phyloP scores from a whole-genome alignment of 2,329 filamentous ascomycete genomes.

The Nemania sp. region DNA sequence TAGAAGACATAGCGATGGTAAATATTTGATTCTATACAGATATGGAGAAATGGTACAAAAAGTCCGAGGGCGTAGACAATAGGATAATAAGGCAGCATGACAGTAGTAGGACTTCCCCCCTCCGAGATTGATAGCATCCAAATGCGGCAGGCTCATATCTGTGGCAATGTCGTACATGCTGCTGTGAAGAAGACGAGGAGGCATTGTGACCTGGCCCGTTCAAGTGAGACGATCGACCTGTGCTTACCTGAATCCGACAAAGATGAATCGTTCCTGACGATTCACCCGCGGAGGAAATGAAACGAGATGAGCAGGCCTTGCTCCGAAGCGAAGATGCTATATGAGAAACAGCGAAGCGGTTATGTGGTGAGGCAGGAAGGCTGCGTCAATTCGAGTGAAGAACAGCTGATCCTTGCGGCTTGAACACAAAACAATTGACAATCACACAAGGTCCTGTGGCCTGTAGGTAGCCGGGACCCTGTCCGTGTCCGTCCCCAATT shows the following conservation, averaged over 20 bases:
- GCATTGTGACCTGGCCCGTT: conserved; percentile 12
- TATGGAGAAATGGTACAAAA: conserved; percentile 4
- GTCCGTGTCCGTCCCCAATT: not conserved
- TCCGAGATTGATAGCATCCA: not conserved
- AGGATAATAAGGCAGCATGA: not conserved
- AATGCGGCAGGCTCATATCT: conserved; percentile 11
- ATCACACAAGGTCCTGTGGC: conserved; percentile 4
- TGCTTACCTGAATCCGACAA: conserved; percentile 20
- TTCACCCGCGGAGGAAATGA: not conserved
- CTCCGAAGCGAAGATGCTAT: not conserved
- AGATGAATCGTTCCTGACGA: not conserved
- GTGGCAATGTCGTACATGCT: conserved; percentile 13
- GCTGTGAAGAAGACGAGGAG: conserved; percentile 19
- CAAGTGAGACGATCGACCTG: conserved; percentile 17
- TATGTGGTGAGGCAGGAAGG: not conserved
- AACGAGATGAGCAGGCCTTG: not conserved
- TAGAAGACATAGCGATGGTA: conserved; percentile 31
- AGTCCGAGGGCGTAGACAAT: not conserved
- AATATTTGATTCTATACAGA: conserved; percentile 29
- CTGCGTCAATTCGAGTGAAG: not conserved
- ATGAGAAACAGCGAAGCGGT: not conserved
- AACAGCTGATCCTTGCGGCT: not conserved
- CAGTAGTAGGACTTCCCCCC: not conserved
- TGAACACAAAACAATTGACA: conserved; percentile 2
- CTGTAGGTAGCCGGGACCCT: conserved; percentile 3